Percentiles rank a stretch among this genome's conserved stretches.
phyloP scores from a whole-genome alignment of 177 flowering plant species.

The Telopea speciosissima region DNA sequence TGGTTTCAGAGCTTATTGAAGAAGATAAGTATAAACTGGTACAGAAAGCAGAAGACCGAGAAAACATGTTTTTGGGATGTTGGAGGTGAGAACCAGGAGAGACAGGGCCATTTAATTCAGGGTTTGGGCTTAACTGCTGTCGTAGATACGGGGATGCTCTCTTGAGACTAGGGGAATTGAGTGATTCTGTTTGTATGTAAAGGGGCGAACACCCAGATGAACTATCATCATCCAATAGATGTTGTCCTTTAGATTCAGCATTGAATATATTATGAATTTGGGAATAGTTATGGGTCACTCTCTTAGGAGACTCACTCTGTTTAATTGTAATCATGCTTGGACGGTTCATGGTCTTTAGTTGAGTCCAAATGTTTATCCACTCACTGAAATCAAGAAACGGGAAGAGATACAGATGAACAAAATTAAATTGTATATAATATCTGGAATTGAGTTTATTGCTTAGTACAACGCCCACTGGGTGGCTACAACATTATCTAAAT shows the following conservation, averaged over 20 bases:
- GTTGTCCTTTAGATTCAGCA: conserved; percentile 22
- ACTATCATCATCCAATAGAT: conserved; percentile 13
- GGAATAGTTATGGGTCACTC: conserved; percentile 19
- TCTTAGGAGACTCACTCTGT: conserved; percentile 24
- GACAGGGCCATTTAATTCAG: conserved; percentile 18
- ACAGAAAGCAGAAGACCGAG: conserved; percentile 56
- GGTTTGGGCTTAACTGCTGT: conserved; percentile 9
- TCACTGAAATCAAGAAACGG: not conserved
- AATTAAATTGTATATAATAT: not conserved
- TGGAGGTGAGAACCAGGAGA: conserved; percentile 26
- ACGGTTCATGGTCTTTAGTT: conserved; percentile 24
- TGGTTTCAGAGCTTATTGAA: conserved; percentile 42
- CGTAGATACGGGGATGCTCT: conserved; percentile 12
- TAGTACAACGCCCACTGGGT: not conserved
- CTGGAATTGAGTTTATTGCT: not conserved
- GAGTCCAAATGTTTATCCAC: not conserved
- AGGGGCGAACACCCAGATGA: conserved; percentile 20
- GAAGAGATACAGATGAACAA: conserved; percentile 2
- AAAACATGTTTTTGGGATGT: conserved; percentile 20
- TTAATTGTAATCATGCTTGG: conserved; percentile 20
- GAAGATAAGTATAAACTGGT: conserved; percentile 55
- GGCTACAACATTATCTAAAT: not conserved
- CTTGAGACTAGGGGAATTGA: conserved; percentile 9
- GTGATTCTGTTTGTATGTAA: conserved; percentile 17
- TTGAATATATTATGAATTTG: conserved; percentile 19